Evolutionary conservation across 2,329 filamentous ascomycete species (phyloP).

Genomic region (Alternaria infectoria): DNA sequence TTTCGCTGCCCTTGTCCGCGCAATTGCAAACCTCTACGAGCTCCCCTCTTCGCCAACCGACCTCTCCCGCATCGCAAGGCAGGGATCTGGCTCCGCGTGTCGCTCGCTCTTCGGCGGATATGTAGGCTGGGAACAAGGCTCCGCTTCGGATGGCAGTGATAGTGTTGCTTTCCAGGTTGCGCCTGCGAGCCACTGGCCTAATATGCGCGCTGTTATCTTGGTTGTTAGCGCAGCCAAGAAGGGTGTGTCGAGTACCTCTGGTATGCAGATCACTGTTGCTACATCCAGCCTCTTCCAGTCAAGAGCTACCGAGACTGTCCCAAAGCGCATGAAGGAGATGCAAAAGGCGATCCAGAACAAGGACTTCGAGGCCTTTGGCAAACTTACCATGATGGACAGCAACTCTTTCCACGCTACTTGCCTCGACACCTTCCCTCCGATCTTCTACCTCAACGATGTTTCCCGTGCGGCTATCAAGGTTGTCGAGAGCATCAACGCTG

Average conservation of each 20-base stretch:
- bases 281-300: conserved; percentile 87
- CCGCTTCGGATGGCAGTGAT: conserved; percentile 78
- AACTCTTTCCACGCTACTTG: conserved; percentile 97
- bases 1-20: conserved; percentile 73
- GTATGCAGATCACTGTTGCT: conserved; percentile 96
- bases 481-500: conserved; percentile 86
- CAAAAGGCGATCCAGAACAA: conserved; percentile 76
- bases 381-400: conserved; percentile 93
- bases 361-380: conserved; percentile 86
- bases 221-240: conserved; percentile 95
- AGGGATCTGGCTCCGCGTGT: conserved; percentile 94
- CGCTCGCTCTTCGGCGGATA: conserved; percentile 93
- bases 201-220: conserved; percentile 90
- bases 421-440: conserved; percentile 93
- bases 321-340: conserved; percentile 82
- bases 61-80: conserved; percentile 85
- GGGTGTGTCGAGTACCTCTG: conserved; percentile 87
- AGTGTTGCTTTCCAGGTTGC: conserved; percentile 88
- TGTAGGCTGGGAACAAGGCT: conserved; percentile 89
- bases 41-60: conserved; percentile 81
- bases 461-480: conserved; percentile 84
- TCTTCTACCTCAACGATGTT: conserved; percentile 98
- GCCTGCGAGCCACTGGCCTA: conserved; percentile 88
- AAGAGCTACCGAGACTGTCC: conserved; percentile 78
- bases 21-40: conserved; percentile 89